Evolutionary conservation across 73 alveolate genomes (phyloP).

Genomic region (Tetrahymena borealis): DNA sequence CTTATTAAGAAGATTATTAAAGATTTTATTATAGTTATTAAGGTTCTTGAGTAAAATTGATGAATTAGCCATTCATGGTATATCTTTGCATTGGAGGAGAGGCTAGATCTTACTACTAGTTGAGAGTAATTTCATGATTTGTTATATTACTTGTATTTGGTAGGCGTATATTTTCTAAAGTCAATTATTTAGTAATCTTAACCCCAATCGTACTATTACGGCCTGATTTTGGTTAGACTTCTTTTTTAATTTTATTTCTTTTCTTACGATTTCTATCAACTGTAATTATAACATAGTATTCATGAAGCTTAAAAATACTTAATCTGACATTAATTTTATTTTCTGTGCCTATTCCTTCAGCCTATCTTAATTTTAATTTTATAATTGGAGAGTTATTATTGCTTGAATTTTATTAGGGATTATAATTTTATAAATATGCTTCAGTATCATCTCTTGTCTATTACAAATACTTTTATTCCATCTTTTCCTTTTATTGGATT

Average conservation of each 20-base stretch:
- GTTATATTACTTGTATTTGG: not conserved
- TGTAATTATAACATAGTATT: not conserved
- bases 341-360: not conserved
- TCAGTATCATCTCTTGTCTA: not conserved
- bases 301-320: not conserved
- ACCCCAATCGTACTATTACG: not conserved
- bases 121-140: not conserved
- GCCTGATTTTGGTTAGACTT: not conserved
- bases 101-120: not conserved
- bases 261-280: not conserved
- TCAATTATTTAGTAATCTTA: not conserved
- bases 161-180: not conserved
- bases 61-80: not conserved
- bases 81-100: not conserved
- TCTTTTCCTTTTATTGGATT: not conserved
- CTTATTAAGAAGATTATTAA: not conserved
- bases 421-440: not conserved
- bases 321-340: not conserved
- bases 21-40: not conserved
- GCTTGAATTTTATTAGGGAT: not conserved
- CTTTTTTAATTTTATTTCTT: not conserved
- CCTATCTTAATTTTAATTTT: not conserved
- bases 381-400: not conserved
- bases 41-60: not conserved
- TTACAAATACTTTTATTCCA: not conserved